Base-by-base conservation (phyloP, 805 yeast genomes). In the Candida sphagnicola region DNA sequence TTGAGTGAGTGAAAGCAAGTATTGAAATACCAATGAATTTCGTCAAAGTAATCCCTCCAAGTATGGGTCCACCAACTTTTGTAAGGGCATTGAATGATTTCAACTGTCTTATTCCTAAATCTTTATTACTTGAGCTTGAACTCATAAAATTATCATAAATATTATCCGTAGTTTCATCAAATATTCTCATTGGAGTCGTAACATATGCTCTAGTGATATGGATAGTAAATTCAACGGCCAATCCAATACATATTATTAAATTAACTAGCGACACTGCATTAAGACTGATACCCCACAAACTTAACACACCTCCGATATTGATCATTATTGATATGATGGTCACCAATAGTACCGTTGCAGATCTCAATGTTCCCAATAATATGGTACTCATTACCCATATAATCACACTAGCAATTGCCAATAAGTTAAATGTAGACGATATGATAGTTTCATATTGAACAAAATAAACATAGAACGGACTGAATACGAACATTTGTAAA, bases 211-310 rank as follows among this genome's bases (percentile, higher is more conserved):
- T 70, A 1, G 88, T 84, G 39, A 93, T 74, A 59, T 91, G 98
- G 24, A 85, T 77, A 42, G 96, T 88, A 56, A 91, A 93, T 60
- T 93, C 99, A 25, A 93, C 96, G 2, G 93, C 90, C 26, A 91
- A 65, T 0, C 99, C 99, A 2, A 84, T 80, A 57, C 97, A 91
- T n/a, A 91, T 91, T 25, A 93, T 74, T 40, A 91, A 70, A 50
- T 91, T 91, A 14, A 93, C 98, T 44, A 93, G 67, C 43, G 91
- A 79, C 3, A 91, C 87, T 0, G 96, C 98, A 56, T 91, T 91
- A 34, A 91, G 69, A 1, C 91, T 75, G 18, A 91, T 81, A 0
- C 72, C 74, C 78, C 88, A 80, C 4, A 83, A 12, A 0, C 82
- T 75, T 89, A 91, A 82, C 10, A 82, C 67, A 0, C 95, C 97